phyloP scores from a whole-genome alignment of 140 eudicot genomes.

The Stevia rebaudiana region DNA sequence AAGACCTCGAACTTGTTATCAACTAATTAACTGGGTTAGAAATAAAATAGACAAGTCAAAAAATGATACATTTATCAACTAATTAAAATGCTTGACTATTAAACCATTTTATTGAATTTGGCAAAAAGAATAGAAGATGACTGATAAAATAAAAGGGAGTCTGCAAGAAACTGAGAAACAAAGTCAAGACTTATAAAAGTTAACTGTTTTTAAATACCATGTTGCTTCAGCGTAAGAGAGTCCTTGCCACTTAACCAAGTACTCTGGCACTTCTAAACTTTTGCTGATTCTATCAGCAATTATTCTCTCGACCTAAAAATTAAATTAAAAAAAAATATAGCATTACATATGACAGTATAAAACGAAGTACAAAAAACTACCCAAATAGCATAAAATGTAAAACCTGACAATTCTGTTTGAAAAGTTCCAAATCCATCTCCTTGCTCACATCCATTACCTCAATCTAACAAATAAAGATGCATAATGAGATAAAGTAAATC shows the following conservation, averaged over 20 bases:
- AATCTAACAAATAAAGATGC: constrained; percentile 38
- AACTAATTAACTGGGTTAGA: background rate
- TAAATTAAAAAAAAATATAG: background rate
- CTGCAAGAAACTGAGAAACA: background rate
- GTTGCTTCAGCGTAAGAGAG: constrained; percentile 99
- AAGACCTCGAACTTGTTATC: no score
- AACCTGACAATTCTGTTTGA: constrained; percentile 95
- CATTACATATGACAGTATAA: background rate
- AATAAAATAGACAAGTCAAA: background rate
- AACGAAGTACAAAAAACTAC: constrained; percentile 10
- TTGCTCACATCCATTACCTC: constrained; percentile 98
- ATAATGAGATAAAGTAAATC: background rate
- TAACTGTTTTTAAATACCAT: constrained; percentile 44
- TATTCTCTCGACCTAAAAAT: constrained; percentile 88
- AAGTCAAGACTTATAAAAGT: background rate
- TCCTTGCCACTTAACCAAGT: constrained; percentile 98
- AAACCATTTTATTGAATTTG: background rate
- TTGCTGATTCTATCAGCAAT: constrained; percentile 76
- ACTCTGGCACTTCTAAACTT: constrained; percentile 66
- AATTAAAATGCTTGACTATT: constrained; percentile 5
- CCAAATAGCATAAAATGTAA: constrained; percentile 5
- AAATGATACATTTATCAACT: background rate
- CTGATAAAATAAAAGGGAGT: background rate
- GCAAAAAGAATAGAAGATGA: background rate
- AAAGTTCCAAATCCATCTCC: constrained; percentile 99